Evolutionary conservation across 805 yeast genomes (phyloP).

Genomic region (Tetrapisispora arboricola): DNA sequence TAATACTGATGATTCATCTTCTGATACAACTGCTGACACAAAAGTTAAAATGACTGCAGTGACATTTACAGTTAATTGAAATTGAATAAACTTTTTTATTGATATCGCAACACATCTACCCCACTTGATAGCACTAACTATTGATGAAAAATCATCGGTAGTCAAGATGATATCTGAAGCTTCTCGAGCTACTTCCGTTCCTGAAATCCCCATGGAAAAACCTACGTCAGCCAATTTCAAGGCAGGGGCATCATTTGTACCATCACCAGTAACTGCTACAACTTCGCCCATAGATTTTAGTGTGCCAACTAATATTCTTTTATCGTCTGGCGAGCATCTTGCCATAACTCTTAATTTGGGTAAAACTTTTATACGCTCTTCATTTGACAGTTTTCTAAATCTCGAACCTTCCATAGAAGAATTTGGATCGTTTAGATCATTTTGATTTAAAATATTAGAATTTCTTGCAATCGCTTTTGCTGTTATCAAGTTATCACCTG

Average conservation of each 20-base stretch:
- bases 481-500: slow-evolving; percentile 89
- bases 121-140: slow-evolving; percentile 96
- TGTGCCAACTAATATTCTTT: slow-evolving; percentile 73
- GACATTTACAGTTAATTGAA: slow-evolving; percentile 90
- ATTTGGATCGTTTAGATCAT: slow-evolving; percentile 40
- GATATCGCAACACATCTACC: slow-evolving; percentile 94
- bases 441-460: slow-evolving; percentile 59
- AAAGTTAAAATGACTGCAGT: slow-evolving; percentile 95
- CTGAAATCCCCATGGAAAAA: slow-evolving; percentile 93
- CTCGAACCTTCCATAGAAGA: slow-evolving; percentile 89
- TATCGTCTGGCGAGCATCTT: slow-evolving; percentile 93
- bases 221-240: slow-evolving; percentile 93
- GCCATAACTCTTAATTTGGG: slow-evolving; percentile 80
- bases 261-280: slow-evolving; percentile 99
- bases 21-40: slow-evolving; percentile 81
- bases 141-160: slow-evolving; percentile 91
- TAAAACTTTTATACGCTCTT: slow-evolving; percentile 48
- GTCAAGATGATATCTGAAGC: slow-evolving; percentile 87
- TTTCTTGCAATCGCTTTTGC: slow-evolving; percentile 84
- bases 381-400: slow-evolving; percentile 56
- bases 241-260: slow-evolving; percentile 98
- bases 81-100: slow-evolving; percentile 90
- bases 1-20: slow-evolving; percentile 72
- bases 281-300: slow-evolving; percentile 76
- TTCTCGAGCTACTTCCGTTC: slow-evolving; percentile 98